A percentile compares a stretch with the other conserved stretches of the same genome.
These are phyloP conservation scores for Myriosclerotinia scirpicola DNA, from an alignment of 2,329 filamentous ascomycete species.

Conservation along the genomic window DNA sequence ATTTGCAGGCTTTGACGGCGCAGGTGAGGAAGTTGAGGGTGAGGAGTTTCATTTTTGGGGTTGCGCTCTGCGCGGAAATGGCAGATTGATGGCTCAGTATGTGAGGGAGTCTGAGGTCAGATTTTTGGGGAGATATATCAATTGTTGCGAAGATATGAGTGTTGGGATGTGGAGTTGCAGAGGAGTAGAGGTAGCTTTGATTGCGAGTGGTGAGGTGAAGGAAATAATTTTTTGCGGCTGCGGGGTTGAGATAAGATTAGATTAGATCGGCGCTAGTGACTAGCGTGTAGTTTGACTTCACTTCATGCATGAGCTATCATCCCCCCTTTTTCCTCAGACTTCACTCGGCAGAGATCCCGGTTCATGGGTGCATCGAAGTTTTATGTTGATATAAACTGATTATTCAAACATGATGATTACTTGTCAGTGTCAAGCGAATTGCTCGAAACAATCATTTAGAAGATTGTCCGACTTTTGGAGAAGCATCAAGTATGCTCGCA, in stretches of 20 bases:
- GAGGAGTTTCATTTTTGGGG: slow-evolving; percentile 76
- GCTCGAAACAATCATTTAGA: background rate
- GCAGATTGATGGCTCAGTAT: background rate
- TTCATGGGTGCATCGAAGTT: background rate
- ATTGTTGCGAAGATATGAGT: too few species aligned
- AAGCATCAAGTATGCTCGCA: background rate
- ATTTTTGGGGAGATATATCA: too few species aligned
- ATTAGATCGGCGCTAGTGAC: slow-evolving; percentile 17
- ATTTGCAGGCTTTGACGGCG: slow-evolving; percentile 93
- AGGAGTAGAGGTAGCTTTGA: background rate
- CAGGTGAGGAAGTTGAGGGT: slow-evolving; percentile 97
- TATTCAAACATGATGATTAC: background rate
- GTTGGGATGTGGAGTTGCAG: background rate
- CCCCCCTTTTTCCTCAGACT: background rate
- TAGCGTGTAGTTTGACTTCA: background rate
- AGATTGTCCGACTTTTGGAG: background rate
- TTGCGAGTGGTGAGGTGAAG: background rate
- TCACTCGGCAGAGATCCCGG: background rate
- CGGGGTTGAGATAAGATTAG: slow-evolving; percentile 18
- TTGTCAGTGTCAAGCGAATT: background rate
- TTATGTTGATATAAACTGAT: background rate
- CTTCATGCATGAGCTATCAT: background rate
- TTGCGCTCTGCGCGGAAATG: background rate
- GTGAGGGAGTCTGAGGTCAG: too few species aligned
- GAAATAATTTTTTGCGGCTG: slow-evolving; percentile 17